phyloP scores from a whole-genome alignment of 306 rosid genomes.

The Pterocarpus macrocarpus region DNA sequence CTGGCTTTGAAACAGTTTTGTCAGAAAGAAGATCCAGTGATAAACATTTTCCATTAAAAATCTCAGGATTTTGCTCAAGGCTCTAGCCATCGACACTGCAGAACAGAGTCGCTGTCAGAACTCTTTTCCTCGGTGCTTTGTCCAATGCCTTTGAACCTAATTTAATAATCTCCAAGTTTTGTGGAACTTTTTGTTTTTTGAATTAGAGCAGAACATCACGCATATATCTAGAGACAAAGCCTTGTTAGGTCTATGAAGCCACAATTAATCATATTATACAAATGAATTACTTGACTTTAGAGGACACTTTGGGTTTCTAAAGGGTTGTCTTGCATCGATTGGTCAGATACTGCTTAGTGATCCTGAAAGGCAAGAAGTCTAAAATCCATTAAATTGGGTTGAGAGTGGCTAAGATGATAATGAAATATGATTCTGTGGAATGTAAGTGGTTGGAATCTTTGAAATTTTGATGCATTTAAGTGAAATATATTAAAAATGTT shows the following conservation, averaged over 20 bases:
- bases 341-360: conserved; percentile 17
- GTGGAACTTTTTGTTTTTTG: not conserved
- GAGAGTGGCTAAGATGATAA: conserved; percentile 1
- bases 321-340: not conserved
- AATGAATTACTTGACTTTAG: conserved; percentile 10
- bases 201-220: not conserved
- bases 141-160: conserved; percentile 4
- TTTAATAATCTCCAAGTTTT: not conserved
- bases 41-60: not conserved
- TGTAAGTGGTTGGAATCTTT: not conserved
- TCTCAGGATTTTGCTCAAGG: not conserved
- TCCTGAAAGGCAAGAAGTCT: not conserved
- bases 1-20: conserved; percentile 13
- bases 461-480: not conserved
- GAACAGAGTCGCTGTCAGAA: not conserved
- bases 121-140: not conserved
- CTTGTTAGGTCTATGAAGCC: not conserved
- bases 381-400: not conserved
- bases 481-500: conserved; percentile 10
- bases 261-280: not conserved
- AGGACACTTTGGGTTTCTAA: not conserved
- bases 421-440: not conserved
- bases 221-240: not conserved
- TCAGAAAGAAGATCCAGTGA: not conserved
- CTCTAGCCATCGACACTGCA: not conserved